Conservation (phyloP, 495 filamentous ascomycete genomes). For the Amniculicola lignicola region DNA sequence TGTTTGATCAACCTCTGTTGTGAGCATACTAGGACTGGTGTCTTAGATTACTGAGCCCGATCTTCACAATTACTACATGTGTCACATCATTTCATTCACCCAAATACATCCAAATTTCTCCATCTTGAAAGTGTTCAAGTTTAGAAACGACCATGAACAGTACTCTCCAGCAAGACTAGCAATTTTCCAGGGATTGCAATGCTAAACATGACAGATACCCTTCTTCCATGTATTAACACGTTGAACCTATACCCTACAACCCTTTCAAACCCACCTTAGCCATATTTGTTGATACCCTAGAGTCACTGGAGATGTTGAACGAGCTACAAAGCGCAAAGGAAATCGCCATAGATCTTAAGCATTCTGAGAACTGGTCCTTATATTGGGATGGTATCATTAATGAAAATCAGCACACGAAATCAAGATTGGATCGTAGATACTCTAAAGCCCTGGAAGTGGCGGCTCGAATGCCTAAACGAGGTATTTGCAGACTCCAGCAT, state of each 20-base stretch:
- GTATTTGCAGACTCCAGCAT: slow-evolving; percentile 89
- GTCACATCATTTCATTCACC: too few species aligned
- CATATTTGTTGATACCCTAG: slow-evolving; percentile 80
- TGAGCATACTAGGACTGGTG: too few species aligned
- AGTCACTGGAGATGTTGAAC: slow-evolving; percentile 78
- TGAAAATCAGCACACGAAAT: slow-evolving; percentile 95
- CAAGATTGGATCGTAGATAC: slow-evolving; percentile 98
- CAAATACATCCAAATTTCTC: too few species aligned
- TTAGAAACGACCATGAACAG: slow-evolving; percentile 54
- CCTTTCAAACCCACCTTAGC: slow-evolving; percentile 74
- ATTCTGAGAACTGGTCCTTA: slow-evolving; percentile 90
- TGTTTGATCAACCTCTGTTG: too few species aligned
- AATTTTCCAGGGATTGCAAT: background rate
- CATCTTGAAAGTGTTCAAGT: slow-evolving; percentile 46
- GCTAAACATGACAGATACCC: slow-evolving; percentile 58
- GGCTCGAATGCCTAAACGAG: slow-evolving; percentile 84
- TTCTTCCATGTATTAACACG: slow-evolving; percentile 54
- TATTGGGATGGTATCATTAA: slow-evolving; percentile 80
- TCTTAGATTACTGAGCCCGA: too few species aligned
- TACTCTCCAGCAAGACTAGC: slow-evolving; percentile 45
- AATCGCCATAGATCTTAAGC: slow-evolving; percentile 93
- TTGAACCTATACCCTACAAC: slow-evolving; percentile 65
- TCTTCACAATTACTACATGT: too few species aligned
- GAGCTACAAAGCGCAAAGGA: slow-evolving; percentile 79
- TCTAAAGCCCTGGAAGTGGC: slow-evolving; percentile 83